Conservation (phyloP, 352 stramenopile genomes). For the Phytophthora agathidicida region DNA sequence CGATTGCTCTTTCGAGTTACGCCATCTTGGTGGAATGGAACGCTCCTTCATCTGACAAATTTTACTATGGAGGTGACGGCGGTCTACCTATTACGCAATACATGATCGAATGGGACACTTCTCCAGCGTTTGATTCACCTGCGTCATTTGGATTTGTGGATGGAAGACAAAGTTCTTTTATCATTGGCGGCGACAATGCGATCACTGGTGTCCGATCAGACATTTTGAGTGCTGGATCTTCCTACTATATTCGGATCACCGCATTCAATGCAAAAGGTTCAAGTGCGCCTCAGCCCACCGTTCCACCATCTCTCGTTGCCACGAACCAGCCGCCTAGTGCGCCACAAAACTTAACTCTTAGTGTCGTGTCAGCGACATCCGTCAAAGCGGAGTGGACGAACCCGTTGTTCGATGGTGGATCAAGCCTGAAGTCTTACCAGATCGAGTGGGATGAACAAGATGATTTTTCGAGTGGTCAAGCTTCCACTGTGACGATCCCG, state of each 20-base stretch:
- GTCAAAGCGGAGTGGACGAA: constrained; percentile 86
- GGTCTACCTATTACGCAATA: constrained; percentile 94
- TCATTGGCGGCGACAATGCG: constrained; percentile 93
- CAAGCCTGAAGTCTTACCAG: constrained; percentile 74
- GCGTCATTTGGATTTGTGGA: constrained; percentile 68
- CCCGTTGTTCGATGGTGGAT: constrained; percentile 92
- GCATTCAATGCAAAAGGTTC: constrained; percentile 82
- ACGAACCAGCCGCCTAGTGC: constrained; percentile 69
- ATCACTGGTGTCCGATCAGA: constrained; percentile 91
- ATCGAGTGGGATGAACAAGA: constrained; percentile 86
- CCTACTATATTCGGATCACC: constrained; percentile 79
- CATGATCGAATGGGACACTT: constrained; percentile 95
- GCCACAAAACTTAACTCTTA: constrained; percentile 61
- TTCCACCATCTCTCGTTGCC: constrained; percentile 52
- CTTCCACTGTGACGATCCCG: constrained; percentile 67
- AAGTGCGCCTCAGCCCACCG: constrained; percentile 41
- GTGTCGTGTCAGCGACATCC: constrained; percentile 69
- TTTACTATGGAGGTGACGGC: constrained; percentile 91
- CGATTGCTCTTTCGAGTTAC: constrained; percentile 85
- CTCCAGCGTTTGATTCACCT: constrained; percentile 89
- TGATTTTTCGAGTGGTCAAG: constrained; percentile 77
- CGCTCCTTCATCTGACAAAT: constrained; percentile 76
- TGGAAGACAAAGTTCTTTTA: constrained; percentile 56
- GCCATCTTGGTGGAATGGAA: constrained; percentile 93
- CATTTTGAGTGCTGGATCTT: constrained; percentile 76